Evolutionary conservation across 2,329 filamentous ascomycete species (phyloP), one percentile per base, ranked within the genome.

Genomic region (Arachnomyces sp.): DNA sequence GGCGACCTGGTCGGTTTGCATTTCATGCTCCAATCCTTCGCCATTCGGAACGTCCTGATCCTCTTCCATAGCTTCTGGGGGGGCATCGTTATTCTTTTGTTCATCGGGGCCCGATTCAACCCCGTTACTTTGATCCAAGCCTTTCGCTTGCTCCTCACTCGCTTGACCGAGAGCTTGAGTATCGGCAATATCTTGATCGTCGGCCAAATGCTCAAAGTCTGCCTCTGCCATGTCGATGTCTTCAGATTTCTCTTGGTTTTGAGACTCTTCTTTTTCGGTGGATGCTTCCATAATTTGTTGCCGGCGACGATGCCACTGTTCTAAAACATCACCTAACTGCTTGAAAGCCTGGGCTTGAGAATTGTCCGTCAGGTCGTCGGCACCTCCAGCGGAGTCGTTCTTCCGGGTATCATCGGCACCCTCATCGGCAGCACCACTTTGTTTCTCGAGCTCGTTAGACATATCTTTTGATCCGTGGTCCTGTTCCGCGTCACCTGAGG

Each of bases 181-280:
- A 58, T 95, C 89, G n/a, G 83, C 77, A 39, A 81, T 74, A 18
- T 81, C 77, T 20, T 92, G 76, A 44, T 95, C 86, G 49, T 95
- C 80, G 45, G 83, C 82, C 3, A 96, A 70, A 63, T 99, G 92
- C 65, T 96, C 88, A 56, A 95, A 95, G 56, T 95, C 88, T n/a
- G 77, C 77, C 55, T 82, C 74, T 7, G 76, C 72, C 71, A 86
- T 82, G 46, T 92, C 81, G n/a, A 79, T 71, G 44, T 84, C 77
- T 47, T 73, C 56, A 38, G 70, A 66, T 49, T 77, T 64, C 25
- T 74, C 70, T 14, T 72, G 63, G 9, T 73, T 67, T 34, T 77
- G 72, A 14, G 61, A 62, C 31, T 71, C 63, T 39, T 79, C 65
- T 29, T 73, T 66, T 36, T 76, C 65, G 39, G 77, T 68, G 2